Base-by-base conservation (phyloP, 768 basidiomycete genomes). In the Chiua virens region DNA sequence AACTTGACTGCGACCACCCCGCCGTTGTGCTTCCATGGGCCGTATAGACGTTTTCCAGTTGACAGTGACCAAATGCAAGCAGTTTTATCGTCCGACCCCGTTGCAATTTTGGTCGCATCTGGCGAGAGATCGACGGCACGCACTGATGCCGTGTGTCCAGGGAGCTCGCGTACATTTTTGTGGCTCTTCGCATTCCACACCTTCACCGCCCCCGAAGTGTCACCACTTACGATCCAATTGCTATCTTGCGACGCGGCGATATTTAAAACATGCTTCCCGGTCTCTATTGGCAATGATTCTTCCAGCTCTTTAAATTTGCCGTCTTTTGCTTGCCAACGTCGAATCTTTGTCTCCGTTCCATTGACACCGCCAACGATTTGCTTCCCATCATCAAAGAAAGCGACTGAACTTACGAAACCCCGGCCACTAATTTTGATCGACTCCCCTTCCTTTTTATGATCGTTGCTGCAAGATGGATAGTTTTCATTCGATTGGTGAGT, bases 161-260 rank as follows among this genome's bases (percentile, higher is more conserved):
- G n/a, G n/a, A n/a, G n/a, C n/a, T 49, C 37, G 10, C 7, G 28
- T 36, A 21, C 17, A 9, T 42, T 47, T 1, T 15, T 10, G 17
- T 47, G 47, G 1, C 18, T 47, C 35, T 47, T 32, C 8, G 30
- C 22, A 13, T 51, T 20, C 55, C 55, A 57, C 1, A 57, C 35
- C 4, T 0, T 18, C 9, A 57, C 45, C 52, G 18, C 22, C 32
- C 36, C 41, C 2, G 28, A 28, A 32, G 11, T 13, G 6, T 14
- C 58, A 10, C 39, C 20, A 21, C 13, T 30, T 30, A 49, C 50
- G 27, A 60, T 5, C 50, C 57, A 55, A 8, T 40, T 35, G 30
- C 46, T 50, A 5, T 56, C 54, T 40, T 9, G 40, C 3, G 54
- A 51, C 9, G 30, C 44, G 8, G 23, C 39, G 14, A 52, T 6